Conservation (phyloP, 257 asterid genomes). For the Solanum pennellii region DNA sequence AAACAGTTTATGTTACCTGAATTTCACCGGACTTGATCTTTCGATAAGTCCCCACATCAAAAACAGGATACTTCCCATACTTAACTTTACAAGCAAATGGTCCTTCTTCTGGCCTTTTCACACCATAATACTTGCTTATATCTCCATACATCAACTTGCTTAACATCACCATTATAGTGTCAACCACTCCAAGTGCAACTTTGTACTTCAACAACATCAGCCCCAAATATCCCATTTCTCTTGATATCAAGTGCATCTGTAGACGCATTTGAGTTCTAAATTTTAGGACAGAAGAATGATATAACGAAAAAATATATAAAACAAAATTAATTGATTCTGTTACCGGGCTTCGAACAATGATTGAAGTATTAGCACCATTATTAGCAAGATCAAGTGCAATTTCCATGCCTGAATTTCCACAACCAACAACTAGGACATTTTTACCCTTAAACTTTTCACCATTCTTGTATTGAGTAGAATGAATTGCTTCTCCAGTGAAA, state of each 20-base stretch:
- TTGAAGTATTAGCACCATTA: conserved; percentile 50
- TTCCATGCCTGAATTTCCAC: conserved; percentile 91
- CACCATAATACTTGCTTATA: conserved; percentile 40
- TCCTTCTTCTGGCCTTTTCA: conserved; percentile 48
- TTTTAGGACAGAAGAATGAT: too few relatives aligned
- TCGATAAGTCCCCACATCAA: conserved; percentile 50
- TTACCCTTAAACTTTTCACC: conserved; percentile 27
- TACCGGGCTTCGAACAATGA: conserved; percentile 73
- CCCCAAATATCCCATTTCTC: conserved; percentile 18
- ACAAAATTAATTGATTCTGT: background rate
- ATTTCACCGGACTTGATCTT: conserved; percentile 46
- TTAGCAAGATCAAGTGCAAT: conserved; percentile 63
- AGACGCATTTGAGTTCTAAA: background rate
- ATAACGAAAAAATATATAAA: too few relatives aligned
- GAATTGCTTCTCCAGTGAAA: conserved; percentile 51
- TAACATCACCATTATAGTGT: conserved; percentile 10
- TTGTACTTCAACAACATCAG: conserved; percentile 11
- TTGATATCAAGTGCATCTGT: conserved; percentile 54
- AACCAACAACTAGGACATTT: conserved; percentile 61
- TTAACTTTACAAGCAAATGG: conserved; percentile 38
- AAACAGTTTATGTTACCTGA: conserved; percentile 21
- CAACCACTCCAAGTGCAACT: conserved; percentile 20
- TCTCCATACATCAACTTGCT: conserved; percentile 52
- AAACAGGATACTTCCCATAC: conserved; percentile 57
- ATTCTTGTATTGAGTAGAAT: conserved; percentile 46